Evolutionary conservation across 1,284 basidiomycete genomes (phyloP).

Genomic region (Fistulinella cinereoalba): DNA sequence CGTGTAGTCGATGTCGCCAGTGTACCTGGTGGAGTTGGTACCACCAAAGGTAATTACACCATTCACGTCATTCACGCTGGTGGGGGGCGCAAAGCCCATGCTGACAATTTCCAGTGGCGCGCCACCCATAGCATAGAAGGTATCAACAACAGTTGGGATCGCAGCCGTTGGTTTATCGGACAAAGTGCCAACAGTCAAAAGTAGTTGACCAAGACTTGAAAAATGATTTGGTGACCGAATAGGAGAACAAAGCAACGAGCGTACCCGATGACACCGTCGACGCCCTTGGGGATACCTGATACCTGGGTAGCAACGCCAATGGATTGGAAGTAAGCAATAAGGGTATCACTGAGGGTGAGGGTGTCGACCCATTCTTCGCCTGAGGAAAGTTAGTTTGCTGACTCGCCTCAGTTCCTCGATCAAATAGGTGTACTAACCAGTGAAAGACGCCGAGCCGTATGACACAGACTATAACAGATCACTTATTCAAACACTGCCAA

Average conservation of each 20-base stretch:
- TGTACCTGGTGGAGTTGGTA: constrained; percentile 46
- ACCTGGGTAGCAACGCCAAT: constrained; percentile 30
- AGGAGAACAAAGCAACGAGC: neutral
- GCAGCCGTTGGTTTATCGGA: constrained; percentile 1
- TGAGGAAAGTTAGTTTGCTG: too few relatives aligned
- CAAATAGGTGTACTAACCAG: too few relatives aligned
- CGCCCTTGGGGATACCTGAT: constrained; percentile 8
- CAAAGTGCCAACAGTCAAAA: constrained; percentile 30
- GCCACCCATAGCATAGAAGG: constrained; percentile 36
- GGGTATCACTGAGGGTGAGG: constrained; percentile 25
- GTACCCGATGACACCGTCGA: constrained; percentile 18
- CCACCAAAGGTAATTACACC: constrained; percentile 53
- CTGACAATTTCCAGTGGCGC: constrained; percentile 31
- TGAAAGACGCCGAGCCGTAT: too few relatives aligned
- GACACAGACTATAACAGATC: too few relatives aligned
- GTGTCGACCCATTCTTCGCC: constrained; percentile 25
- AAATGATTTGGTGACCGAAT: constrained; percentile 23
- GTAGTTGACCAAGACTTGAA: constrained; percentile 41
- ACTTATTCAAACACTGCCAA: too few relatives aligned
- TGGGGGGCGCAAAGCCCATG: constrained; percentile 42
- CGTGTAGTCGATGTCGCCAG: constrained; percentile 45
- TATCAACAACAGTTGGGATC: constrained; percentile 38
- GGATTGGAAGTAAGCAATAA: constrained; percentile 27
- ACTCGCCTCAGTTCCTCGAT: too few relatives aligned
- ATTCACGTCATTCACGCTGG: constrained; percentile 19